These are phyloP conservation scores for Teratosphaeria viscida DNA, from an alignment of 2,329 filamentous ascomycete genomes.

Conservation along the genomic window DNA sequence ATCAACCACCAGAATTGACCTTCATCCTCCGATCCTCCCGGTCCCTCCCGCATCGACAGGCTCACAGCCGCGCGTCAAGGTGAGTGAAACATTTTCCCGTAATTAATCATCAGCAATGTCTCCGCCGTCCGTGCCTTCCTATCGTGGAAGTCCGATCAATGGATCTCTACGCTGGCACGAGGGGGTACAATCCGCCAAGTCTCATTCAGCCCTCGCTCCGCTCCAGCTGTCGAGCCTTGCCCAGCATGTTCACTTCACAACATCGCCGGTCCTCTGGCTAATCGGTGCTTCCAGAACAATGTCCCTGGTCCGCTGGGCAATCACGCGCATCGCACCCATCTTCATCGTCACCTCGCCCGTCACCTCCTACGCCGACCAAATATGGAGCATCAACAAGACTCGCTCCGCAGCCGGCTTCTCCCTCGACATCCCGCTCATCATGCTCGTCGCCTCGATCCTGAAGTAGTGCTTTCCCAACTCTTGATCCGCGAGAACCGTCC, in stretches of 20 bases:
- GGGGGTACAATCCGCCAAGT: background rate
- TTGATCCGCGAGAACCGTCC: background rate
- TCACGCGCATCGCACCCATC: conserved; percentile 27
- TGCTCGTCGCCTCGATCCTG: conserved; percentile 54
- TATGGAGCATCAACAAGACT: conserved; percentile 51
- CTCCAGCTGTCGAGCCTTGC: background rate
- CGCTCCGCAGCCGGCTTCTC: conserved; percentile 54
- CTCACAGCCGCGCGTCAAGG: background rate
- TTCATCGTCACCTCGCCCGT: conserved; percentile 51
- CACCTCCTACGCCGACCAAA: conserved; percentile 57
- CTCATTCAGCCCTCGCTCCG: background rate
- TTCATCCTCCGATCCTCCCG: background rate
- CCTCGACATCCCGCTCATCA: conserved; percentile 56
- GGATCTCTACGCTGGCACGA: background rate
- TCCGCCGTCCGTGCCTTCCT: background rate
- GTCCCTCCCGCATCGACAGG: background rate
- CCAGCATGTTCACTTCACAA: background rate
- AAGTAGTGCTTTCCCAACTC: conserved; percentile 36
- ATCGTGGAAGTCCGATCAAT: background rate
- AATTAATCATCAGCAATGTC: background rate
- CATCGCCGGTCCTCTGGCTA: background rate
- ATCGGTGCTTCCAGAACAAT: conserved; percentile 17
- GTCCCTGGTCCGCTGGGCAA: conserved; percentile 23
- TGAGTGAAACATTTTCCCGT: background rate
- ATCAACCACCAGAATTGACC: background rate